A percentile compares a stretch with the other conserved stretches of the same genome.
phyloP scores from a whole-genome alignment of 345 rosid genomes.

The Murraya paniculata region DNA sequence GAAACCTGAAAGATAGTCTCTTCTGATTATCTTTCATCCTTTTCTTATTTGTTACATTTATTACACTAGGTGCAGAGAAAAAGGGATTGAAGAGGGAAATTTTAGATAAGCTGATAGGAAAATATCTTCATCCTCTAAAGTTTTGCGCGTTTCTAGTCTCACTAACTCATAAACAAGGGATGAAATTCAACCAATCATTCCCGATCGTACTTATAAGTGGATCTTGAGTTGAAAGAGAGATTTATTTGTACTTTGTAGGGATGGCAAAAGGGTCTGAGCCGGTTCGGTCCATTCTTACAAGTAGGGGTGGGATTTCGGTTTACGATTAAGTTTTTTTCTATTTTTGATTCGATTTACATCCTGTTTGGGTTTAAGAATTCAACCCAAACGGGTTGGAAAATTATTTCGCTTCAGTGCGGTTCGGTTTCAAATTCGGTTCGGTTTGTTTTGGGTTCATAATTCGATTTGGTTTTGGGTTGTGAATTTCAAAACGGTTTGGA shows the following conservation, averaged over 20 bases:
- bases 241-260: background rate
- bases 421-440: too few relatives aligned
- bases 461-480: too few relatives aligned
- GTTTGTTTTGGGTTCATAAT: too few relatives aligned
- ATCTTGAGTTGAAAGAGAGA: background rate
- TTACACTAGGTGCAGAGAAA: background rate
- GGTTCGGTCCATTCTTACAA: too few relatives aligned
- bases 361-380: too few relatives aligned
- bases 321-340: too few relatives aligned
- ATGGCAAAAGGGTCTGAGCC: too few relatives aligned
- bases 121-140: background rate
- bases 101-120: background rate
- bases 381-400: too few relatives aligned
- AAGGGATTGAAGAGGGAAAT: background rate
- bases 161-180: background rate
- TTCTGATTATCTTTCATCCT: conserved; percentile 16
- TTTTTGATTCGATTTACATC: too few relatives aligned
- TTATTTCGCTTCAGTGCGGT: too few relatives aligned
- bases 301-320: too few relatives aligned
- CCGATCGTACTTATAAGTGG: background rate
- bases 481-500: too few relatives aligned
- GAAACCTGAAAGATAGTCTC: conserved; percentile 33
- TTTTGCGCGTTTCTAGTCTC: background rate
- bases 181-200: background rate
- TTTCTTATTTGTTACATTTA: background rate